A percentile compares a stretch with the other conserved stretches of the same genome.
phyloP scores from a whole-genome alignment of 768 basidiomycete genomes.

The Amanita muscaria region DNA sequence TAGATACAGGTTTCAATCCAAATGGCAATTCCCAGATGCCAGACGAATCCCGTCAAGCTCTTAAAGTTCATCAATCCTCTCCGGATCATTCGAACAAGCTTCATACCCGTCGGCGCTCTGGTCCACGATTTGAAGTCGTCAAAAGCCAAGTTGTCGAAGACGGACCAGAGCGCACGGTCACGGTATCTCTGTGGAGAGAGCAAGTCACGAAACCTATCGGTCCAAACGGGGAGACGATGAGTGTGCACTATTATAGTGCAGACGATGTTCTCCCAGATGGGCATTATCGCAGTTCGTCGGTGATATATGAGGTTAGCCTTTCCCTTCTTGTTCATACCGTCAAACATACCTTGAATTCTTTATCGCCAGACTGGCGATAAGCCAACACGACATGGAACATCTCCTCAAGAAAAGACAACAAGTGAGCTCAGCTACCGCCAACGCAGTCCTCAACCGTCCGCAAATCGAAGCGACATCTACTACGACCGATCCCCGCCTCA shows the following conservation, averaged over 20 bases:
- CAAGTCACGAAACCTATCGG: constrained; percentile 35
- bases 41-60: too few species aligned
- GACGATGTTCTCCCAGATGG: constrained; percentile 14
- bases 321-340: neutral
- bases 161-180: constrained; percentile 42
- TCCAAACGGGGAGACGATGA: constrained; percentile 30
- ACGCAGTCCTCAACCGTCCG: neutral
- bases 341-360: neutral
- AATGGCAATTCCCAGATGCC: too few species aligned
- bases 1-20: too few species aligned
- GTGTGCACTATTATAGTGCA: constrained; percentile 36
- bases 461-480: constrained; percentile 1
- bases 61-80: too few species aligned
- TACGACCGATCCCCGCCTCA: constrained; percentile 1
- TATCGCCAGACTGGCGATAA: neutral
- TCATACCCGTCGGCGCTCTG: too few species aligned
- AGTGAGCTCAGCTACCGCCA: neutral
- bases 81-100: too few species aligned
- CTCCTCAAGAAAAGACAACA: neutral
- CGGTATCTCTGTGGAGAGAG: constrained; percentile 49
- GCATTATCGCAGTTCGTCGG: constrained; percentile 4
- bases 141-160: constrained; percentile 35
- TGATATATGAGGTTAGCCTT: constrained; percentile 1
- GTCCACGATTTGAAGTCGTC: constrained; percentile 36
- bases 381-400: neutral